Percentiles rank a stretch among this genome's conserved stretches.
Conservation (phyloP, 495 filamentous ascomycete species). For the Talaromyces nanjingensis region DNA sequence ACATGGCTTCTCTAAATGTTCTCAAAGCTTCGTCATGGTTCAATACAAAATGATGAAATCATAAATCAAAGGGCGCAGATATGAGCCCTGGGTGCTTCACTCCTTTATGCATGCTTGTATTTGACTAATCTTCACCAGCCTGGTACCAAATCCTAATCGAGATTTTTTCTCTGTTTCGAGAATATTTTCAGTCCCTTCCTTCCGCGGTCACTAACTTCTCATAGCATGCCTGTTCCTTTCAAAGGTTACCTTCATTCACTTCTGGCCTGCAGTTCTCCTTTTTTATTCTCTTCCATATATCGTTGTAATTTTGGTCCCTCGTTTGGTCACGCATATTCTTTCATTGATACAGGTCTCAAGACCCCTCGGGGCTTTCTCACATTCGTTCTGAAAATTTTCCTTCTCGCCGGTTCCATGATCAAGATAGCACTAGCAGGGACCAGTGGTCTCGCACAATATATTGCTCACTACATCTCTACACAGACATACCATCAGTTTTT, state of each 20-base stretch:
- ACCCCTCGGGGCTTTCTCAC: background rate
- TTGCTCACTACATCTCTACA: conserved; percentile 50
- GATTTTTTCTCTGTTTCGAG: background rate
- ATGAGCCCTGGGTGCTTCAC: background rate
- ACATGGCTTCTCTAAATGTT: background rate
- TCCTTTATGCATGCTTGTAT: background rate
- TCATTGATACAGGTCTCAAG: background rate
- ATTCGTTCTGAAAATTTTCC: background rate
- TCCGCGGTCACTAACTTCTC: background rate
- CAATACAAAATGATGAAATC: background rate
- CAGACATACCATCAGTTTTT: conserved; percentile 58
- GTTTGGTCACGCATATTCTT: background rate
- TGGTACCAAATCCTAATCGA: background rate
- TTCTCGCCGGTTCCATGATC: conserved; percentile 40
- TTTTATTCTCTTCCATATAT: background rate
- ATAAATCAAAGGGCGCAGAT: background rate
- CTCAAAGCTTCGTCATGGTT: background rate
- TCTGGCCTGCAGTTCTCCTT: background rate
- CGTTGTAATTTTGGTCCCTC: conserved; percentile 6
- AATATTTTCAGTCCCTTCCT: background rate
- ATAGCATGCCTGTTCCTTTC: background rate
- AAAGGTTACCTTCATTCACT: background rate
- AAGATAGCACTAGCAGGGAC: conserved; percentile 68
- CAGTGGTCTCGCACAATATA: conserved; percentile 57
- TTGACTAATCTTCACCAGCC: background rate